phyloP scores from a whole-genome alignment of 148 eudicot species.

The Nyssa sinensis region DNA sequence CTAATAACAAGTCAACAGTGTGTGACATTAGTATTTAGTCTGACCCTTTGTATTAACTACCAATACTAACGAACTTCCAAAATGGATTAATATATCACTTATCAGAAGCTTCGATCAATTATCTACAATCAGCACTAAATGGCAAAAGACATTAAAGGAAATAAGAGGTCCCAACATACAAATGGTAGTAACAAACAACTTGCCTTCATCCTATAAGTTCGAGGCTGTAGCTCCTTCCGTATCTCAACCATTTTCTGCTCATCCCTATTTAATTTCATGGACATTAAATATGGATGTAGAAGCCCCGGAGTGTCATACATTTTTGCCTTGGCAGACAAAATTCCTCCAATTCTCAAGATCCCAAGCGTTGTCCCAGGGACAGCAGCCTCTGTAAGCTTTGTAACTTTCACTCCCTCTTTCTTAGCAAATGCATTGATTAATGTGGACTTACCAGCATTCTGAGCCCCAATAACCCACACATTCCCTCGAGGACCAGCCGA shows the following conservation, averaged over 20 bases:
- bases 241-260: conserved; percentile 96
- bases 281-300: conserved; percentile 81
- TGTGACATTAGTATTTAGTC: too few relatives aligned
- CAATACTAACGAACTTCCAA: too few relatives aligned
- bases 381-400: conserved; percentile 90
- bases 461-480: conserved; percentile 98
- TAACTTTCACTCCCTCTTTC: conserved; percentile 78
- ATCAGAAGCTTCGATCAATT: too few relatives aligned
- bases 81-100: too few relatives aligned
- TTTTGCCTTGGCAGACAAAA: conserved; percentile 87
- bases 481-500: conserved; percentile 94
- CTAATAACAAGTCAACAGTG: neutral
- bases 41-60: too few relatives aligned
- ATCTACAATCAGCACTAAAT: neutral
- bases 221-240: conserved; percentile 81
- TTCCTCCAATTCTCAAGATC: conserved; percentile 84
- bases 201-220: conserved; percentile 84
- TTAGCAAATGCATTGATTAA: conserved; percentile 81
- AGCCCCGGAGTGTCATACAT: conserved; percentile 97
- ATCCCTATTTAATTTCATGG: conserved; percentile 77
- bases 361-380: conserved; percentile 98
- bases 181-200: conserved; percentile 23
- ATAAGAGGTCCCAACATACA: conserved; percentile 1
- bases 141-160: neutral
- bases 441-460: conserved; percentile 95